These are phyloP conservation scores for Miscanthus lutarioriparius DNA, from an alignment of 176 grass and related monocot species.

Conservation along the genomic window DNA sequence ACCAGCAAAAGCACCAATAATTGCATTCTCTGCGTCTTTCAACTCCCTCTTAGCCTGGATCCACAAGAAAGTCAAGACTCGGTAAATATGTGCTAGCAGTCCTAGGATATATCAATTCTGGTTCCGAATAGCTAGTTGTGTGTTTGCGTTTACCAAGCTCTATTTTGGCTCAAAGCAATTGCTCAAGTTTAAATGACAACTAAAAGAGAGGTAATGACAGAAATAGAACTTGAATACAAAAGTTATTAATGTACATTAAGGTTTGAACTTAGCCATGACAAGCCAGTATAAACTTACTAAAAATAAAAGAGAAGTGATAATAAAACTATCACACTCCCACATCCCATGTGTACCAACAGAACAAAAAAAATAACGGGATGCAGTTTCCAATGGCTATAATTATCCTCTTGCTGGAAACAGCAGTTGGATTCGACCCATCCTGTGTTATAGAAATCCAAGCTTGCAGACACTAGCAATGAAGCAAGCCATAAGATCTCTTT, in stretches of 20 bases:
- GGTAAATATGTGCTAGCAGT: background rate
- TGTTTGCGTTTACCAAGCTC: background rate
- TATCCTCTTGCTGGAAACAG: background rate
- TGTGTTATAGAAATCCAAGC: background rate
- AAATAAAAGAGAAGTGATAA: background rate
- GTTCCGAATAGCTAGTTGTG: background rate
- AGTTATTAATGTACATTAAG: background rate
- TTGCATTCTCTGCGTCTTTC: slow-evolving; percentile 74
- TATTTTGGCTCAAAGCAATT: background rate
- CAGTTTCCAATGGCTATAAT: background rate
- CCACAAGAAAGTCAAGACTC: background rate
- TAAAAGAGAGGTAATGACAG: background rate
- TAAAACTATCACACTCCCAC: background rate
- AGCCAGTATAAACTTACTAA: background rate
- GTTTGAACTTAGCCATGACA: background rate
- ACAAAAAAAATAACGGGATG: background rate
- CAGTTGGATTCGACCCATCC: background rate
- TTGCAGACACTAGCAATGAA: background rate
- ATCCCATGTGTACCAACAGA: background rate
- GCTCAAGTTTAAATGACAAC: background rate
- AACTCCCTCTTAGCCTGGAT: slow-evolving; percentile 79
- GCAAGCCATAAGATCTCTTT: background rate
- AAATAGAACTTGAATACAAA: background rate
- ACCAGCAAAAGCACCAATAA: slow-evolving; percentile 84
- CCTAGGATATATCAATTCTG: background rate